These are phyloP conservation scores for Nitzschia inconspicua DNA, from an alignment of 108 stramenopile genomes.

Conservation along the genomic window DNA sequence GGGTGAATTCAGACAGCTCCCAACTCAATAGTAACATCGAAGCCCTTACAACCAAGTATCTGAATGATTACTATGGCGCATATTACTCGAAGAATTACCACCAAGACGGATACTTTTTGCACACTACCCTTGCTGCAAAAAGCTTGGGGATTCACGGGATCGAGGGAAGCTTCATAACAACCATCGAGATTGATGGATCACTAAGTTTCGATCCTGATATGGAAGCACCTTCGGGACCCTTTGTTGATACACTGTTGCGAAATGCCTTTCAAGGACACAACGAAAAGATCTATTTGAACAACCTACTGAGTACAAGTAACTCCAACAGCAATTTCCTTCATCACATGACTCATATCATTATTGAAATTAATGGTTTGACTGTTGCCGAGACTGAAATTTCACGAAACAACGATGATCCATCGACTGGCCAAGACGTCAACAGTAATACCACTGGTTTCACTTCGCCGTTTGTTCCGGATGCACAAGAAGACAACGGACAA, in stretches of 20 bases:
- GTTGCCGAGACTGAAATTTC: constrained; percentile 3
- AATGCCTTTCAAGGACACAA: constrained; percentile 36
- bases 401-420: not conserved
- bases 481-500: not conserved
- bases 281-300: constrained; percentile 11
- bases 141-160: constrained; percentile 29
- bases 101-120: too few species aligned
- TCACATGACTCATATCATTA: constrained; percentile 20
- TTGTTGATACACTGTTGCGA: constrained; percentile 9
- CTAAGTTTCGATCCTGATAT: constrained; percentile 16
- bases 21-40: constrained; percentile 1
- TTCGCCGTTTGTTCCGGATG: not conserved
- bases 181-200: constrained; percentile 21
- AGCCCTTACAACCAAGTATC: constrained; percentile 3
- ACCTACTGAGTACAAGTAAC: constrained; percentile 2
- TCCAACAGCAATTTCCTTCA: constrained; percentile 14
- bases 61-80: constrained; percentile 27
- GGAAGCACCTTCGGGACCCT: constrained; percentile 1
- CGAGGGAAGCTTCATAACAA: constrained; percentile 18
- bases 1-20: constrained; percentile 1
- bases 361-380: constrained; percentile 16
- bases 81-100: constrained; percentile 20
- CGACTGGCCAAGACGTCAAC: too few species aligned
- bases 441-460: not conserved
- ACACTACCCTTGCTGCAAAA: not conserved